Evolutionary conservation across 805 yeast species (phyloP), one percentile per base, ranked within the genome.

Genomic region (Teunomyces kruisii): DNA sequence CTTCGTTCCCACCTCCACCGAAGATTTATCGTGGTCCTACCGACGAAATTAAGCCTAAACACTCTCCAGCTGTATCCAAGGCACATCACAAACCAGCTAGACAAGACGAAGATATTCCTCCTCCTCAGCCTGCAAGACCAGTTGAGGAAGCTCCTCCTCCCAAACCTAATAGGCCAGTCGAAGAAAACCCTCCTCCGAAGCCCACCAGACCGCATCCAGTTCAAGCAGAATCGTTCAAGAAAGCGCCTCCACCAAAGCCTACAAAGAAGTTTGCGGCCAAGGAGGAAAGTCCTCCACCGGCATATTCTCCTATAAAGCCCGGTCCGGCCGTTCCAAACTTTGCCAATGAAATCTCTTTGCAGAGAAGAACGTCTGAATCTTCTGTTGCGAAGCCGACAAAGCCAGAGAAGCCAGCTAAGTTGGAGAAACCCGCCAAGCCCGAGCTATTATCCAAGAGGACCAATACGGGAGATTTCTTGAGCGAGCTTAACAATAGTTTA

Each of bases 191-290:
- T 15, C 76, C 76, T 10, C 76, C 76, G 27, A 74, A 71, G 33
- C 78, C 79, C 1, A 46, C 54, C 3, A 74, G 22, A 19, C 22
- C 22, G 22, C 22, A 19, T 19, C 22, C 22, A 3, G 22, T 19
- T 19, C 6, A 19, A 19, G 3, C 22, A 6, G 22, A 4, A 19
- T 35, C 36, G 39, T 47, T 45, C 12, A 67, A 64, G 51, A 66
- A 64, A 43, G 59, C 60, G 0, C 74, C 76, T 15, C 76, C 76
- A 9, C 76, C 76, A 29, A 74, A 71, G 33, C 78, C 79, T 1
- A 46, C 54, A 2, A 74, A 69, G 48, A 65, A 67, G 43, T 54
- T 62, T 12, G 42, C 44, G 33, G 42, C 26, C 15, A 52, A 17
- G 35, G 35, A 29, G 26, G 27, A 36, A 12, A 16, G 29, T 3